Percentiles rank a stretch among this genome's conserved stretches.
Evolutionary conservation across 2,329 filamentous ascomycete species (phyloP).

Genomic region (Dactylellina haptotyla): DNA sequence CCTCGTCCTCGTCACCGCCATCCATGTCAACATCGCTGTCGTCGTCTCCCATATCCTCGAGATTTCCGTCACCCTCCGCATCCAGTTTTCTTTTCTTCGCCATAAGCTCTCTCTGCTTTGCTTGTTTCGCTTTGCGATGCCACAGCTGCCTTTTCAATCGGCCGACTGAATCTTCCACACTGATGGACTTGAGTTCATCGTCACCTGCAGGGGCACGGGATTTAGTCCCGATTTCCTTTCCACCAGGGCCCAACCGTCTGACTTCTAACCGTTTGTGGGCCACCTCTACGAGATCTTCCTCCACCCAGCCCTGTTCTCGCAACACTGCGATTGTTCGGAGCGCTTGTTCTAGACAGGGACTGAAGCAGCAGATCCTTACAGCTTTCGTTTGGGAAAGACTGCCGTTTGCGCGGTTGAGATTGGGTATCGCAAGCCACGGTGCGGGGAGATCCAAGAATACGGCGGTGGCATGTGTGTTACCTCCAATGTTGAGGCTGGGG

Average conservation of each 20-base stretch:
- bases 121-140: slow-evolving; percentile 58
- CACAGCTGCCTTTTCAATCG: slow-evolving; percentile 66
- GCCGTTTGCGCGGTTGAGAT: slow-evolving; percentile 67
- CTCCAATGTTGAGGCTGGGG: slow-evolving; percentile 61
- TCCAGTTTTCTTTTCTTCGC: slow-evolving; percentile 55
- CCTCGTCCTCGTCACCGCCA: slow-evolving; percentile 57
- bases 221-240: slow-evolving; percentile 69
- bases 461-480: slow-evolving; percentile 73
- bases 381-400: slow-evolving; percentile 74
- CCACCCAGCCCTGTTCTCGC: slow-evolving; percentile 84
- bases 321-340: slow-evolving; percentile 83
- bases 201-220: slow-evolving; percentile 71
- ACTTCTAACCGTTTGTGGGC: slow-evolving; percentile 82
- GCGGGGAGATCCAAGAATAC: slow-evolving; percentile 84
- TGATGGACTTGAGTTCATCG: slow-evolving; percentile 71
- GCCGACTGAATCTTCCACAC: slow-evolving; percentile 80
- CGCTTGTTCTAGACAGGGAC: slow-evolving; percentile 96
- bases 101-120: slow-evolving; percentile 30
- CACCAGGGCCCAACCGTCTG: slow-evolving; percentile 77
- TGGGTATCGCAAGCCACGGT: slow-evolving; percentile 76
- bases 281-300: slow-evolving; percentile 93
- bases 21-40: slow-evolving; percentile 53
- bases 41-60: slow-evolving; percentile 53
- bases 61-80: slow-evolving; percentile 55
- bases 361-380: slow-evolving; percentile 90